Base-by-base conservation (phyloP, 164 flowering plant species). In the Taxillus chinensis region DNA sequence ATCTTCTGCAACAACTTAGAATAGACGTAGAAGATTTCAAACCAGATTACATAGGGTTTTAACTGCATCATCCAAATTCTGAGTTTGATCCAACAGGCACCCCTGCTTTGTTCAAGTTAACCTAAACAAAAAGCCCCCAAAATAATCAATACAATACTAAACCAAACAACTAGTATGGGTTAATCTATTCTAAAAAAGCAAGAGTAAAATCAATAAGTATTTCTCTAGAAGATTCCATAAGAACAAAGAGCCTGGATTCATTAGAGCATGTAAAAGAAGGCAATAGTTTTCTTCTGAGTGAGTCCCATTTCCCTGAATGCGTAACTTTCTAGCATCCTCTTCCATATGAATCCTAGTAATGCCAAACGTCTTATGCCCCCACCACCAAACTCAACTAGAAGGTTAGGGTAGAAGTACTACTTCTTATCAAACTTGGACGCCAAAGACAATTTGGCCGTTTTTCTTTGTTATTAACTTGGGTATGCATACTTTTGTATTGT, bases 281-380 rank as follows among this genome's bases (percentile, higher is more conserved):
- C 39, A 48, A 12, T 54, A 15, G 55, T 58, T 63, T 77, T 65
- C 96, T 90, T 86, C 84, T 45, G 95, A 87, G 67, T 73, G 72
- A 63, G 63, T 80, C 42, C 76, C 92, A 74, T n/a, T 55, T 77
- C 45, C 74, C 92, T 14, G 90, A 77, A 71, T 89, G 91, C 64
- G 79, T 50, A 89, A 77, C 83, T 92, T 92, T 64, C 98, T 96
- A 5, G 96, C 96, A 85, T 92, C 98, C 73, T 92, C 98, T 73
- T 92, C 96, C 95, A 92, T 92, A 67, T 89, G 96, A 74, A 89
- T 93, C 64, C 98, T 80, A 8, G 98, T 92, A 55, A 92, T 75
- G 41, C 96, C 93, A 76, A 92, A 89, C 71, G 74, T 83, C 76
- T 86, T 81, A 61, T 87, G 96, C n/a, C n/a, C 60, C 96, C 98